These are phyloP conservation scores for Phaeotremella fagi DNA, from an alignment of 768 basidiomycete genomes.

Conservation along the genomic window DNA sequence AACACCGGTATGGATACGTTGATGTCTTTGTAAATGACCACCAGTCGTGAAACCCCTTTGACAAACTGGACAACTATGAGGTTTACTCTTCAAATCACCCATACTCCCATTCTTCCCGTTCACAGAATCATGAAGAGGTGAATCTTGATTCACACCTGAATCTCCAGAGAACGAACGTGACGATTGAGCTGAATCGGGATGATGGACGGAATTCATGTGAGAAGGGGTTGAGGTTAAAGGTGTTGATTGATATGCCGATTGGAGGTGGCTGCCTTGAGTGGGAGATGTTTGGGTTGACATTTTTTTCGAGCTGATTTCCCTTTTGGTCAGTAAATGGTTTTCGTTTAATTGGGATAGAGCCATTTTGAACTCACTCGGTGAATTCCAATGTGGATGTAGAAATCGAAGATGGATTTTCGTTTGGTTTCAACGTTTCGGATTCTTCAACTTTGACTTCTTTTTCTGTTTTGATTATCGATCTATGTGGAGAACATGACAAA, in stretches of 20 bases:
- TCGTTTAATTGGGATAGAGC: too few species aligned
- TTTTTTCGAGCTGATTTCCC: not conserved
- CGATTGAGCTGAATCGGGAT: not conserved
- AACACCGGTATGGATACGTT: slow-evolving; percentile 86
- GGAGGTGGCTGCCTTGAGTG: not conserved
- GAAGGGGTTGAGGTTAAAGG: not conserved
- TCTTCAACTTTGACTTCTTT: not conserved
- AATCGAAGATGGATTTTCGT: not conserved
- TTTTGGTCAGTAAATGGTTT: too few species aligned
- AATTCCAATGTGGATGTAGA: not conserved
- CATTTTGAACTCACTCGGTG: too few species aligned
- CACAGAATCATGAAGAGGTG: slow-evolving; percentile 12
- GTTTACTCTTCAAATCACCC: slow-evolving; percentile 44
- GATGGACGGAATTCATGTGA: not conserved
- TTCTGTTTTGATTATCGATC: not conserved
- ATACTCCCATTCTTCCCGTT: slow-evolving; percentile 45
- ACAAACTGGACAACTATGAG: slow-evolving; percentile 67
- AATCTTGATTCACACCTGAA: not conserved
- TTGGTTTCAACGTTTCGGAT: not conserved
- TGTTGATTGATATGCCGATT: not conserved
- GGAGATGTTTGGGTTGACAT: not conserved
- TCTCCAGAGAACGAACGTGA: not conserved
- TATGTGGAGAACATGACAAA: not conserved
- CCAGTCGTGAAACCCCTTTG: slow-evolving; percentile 77
- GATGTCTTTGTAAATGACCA: slow-evolving; percentile 80